Conservation (phyloP, 257 asterid genomes). For the Petrea volubilis region DNA sequence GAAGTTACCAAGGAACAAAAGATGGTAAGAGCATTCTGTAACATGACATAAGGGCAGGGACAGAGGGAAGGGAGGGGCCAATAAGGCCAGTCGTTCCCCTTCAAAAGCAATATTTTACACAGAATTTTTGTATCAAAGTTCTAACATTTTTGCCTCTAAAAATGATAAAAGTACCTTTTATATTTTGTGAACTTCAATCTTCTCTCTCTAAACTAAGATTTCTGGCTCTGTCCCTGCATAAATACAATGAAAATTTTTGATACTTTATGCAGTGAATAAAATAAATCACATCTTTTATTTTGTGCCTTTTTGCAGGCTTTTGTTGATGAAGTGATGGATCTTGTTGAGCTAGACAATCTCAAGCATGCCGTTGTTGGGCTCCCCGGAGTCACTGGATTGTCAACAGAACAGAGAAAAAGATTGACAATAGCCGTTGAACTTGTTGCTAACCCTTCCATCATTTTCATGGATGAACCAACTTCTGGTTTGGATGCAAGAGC, state of each 20-base stretch:
- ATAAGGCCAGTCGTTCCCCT: too few relatives aligned
- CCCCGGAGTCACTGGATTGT: constrained; percentile 65
- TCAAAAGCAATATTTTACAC: too few relatives aligned
- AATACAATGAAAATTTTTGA: too few relatives aligned
- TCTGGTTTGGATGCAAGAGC: constrained; percentile 79
- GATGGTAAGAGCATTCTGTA: constrained; percentile 40
- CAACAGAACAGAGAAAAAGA: constrained; percentile 74
- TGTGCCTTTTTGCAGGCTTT: constrained; percentile 42
- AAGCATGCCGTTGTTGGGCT: constrained; percentile 71
- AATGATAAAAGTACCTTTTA: too few relatives aligned
- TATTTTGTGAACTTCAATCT: too few relatives aligned
- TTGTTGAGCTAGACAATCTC: constrained; percentile 65
- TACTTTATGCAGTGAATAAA: background rate
- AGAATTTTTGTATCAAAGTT: too few relatives aligned
- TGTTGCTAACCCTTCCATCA: constrained; percentile 76
- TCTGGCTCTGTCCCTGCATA: too few relatives aligned
- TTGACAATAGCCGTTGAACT: constrained; percentile 75
- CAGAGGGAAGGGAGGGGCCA: too few relatives aligned
- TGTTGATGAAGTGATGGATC: constrained; percentile 69
- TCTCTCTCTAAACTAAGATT: too few relatives aligned
- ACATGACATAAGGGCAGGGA: background rate
- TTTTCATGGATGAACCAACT: constrained; percentile 81
- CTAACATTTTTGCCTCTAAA: too few relatives aligned
- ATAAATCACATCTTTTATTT: background rate
- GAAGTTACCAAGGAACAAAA: constrained; percentile 60